These are phyloP conservation scores for Alloteropsis semialata DNA, from an alignment of 176 grass and related monocot genomes.

Conservation along the genomic window DNA sequence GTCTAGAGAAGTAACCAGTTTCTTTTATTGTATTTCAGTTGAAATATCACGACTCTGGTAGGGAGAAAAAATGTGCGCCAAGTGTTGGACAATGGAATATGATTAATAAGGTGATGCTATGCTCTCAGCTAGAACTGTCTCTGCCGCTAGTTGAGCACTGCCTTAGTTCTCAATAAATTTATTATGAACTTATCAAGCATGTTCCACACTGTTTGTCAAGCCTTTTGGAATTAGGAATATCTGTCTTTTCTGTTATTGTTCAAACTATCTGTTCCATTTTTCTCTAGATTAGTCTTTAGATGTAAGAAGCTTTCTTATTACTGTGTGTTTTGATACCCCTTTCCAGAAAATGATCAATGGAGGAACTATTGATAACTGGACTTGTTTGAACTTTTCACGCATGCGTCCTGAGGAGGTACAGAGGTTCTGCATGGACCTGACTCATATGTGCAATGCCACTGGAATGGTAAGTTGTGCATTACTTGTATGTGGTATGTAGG, in stretches of 20 bases:
- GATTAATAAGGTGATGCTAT: slow-evolving; percentile 64
- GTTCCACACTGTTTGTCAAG: neutral
- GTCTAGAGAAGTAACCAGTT: neutral
- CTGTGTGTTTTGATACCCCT: neutral
- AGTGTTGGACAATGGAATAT: slow-evolving; percentile 89
- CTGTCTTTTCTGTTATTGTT: neutral
- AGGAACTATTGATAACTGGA: slow-evolving; percentile 57
- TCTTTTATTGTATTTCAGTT: slow-evolving; percentile 47
- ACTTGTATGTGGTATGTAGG: neutral
- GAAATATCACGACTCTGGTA: slow-evolving; percentile 68
- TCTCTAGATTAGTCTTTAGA: neutral
- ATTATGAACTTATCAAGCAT: neutral
- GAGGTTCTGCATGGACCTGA: slow-evolving; percentile 55
- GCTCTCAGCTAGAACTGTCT: neutral
- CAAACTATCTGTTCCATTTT: neutral
- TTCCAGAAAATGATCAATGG: slow-evolving; percentile 82
- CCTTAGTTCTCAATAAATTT: neutral
- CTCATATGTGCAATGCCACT: slow-evolving; percentile 58
- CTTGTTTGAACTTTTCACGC: slow-evolving; percentile 62
- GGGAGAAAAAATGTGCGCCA: slow-evolving; percentile 63
- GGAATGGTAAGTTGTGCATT: slow-evolving; percentile 57
- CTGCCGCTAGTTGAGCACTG: neutral
- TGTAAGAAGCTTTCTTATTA: neutral
- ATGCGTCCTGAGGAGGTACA: slow-evolving; percentile 41
- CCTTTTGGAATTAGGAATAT: neutral